These are phyloP conservation scores for Colletotrichum musae DNA, from an alignment of 2,329 filamentous ascomycete species.

Conservation along the genomic window DNA sequence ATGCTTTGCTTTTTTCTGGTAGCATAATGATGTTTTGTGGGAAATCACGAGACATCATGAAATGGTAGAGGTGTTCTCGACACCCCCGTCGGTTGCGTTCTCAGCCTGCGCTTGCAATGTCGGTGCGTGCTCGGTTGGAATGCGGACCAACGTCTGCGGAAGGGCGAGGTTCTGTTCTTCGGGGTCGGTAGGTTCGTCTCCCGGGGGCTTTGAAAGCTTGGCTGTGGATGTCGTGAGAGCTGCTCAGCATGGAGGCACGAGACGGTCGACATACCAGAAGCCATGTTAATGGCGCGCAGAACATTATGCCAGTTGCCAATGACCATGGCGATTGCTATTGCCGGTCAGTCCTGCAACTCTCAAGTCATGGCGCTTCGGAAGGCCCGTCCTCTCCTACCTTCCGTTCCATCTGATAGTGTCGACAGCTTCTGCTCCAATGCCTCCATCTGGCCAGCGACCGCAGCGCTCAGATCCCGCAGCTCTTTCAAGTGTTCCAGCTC, in stretches of 20 bases:
- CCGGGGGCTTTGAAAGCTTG: constrained; percentile 75
- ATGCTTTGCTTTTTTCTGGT: constrained; percentile 12
- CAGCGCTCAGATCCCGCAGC: constrained; percentile 83
- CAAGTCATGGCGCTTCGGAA: background rate
- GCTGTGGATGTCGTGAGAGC: constrained; percentile 58
- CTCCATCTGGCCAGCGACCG: constrained; percentile 86
- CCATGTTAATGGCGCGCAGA: constrained; percentile 87
- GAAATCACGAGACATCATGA: constrained; percentile 10
- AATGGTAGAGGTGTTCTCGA: constrained; percentile 46
- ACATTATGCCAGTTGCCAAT: constrained; percentile 92
- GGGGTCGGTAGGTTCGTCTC: constrained; percentile 56
- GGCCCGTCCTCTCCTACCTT: constrained; percentile 66
- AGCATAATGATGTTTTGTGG: background rate
- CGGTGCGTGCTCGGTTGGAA: constrained; percentile 84
- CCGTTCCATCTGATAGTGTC: constrained; percentile 85
- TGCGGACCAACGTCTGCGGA: constrained; percentile 86
- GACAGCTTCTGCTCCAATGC: constrained; percentile 82
- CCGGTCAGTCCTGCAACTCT: background rate
- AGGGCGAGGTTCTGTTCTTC: constrained; percentile 59
- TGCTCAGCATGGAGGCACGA: background rate
- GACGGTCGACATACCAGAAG: constrained; percentile 73
- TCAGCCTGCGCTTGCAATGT: constrained; percentile 74
- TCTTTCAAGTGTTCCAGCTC: constrained; percentile 86
- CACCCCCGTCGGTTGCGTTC: constrained; percentile 60
- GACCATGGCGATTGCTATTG: constrained; percentile 83